These are phyloP conservation scores for Sanghuangporus baumii DNA, from an alignment of 1,284 basidiomycete genomes.

Conservation along the genomic window DNA sequence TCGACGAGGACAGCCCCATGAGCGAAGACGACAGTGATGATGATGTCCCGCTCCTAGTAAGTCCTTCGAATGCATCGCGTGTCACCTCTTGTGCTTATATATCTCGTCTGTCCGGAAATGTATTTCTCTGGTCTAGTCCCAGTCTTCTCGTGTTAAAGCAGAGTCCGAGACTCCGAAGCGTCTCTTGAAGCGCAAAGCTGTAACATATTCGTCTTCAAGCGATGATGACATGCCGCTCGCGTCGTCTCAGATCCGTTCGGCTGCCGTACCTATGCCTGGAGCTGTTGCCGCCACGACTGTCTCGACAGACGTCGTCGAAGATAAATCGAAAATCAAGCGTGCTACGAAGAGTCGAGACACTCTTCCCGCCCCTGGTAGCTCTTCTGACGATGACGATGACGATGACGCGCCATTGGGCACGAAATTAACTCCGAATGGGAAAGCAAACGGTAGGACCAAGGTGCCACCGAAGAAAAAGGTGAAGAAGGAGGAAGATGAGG, in stretches of 20 bases:
- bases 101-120: conserved; percentile 17
- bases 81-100: neutral
- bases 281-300: conserved; percentile 35
- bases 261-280: conserved; percentile 38
- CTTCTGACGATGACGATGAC: conserved; percentile 28
- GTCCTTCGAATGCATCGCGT: conserved; percentile 23
- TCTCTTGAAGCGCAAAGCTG: conserved; percentile 53
- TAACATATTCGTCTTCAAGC: conserved; percentile 49
- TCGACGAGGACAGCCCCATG: conserved; percentile 42
- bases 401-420: conserved; percentile 30
- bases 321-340: conserved; percentile 35
- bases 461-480: conserved; percentile 54
- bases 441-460: conserved; percentile 34
- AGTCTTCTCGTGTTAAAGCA: conserved; percentile 39
- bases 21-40: conserved; percentile 53
- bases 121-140: conserved; percentile 36
- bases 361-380: conserved; percentile 32
- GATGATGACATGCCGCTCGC: conserved; percentile 71
- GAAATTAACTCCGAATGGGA: conserved; percentile 35
- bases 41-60: conserved; percentile 65
- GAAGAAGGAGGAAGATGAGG: conserved; percentile 49
- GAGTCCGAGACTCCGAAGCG: conserved; percentile 39
- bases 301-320: conserved; percentile 28
- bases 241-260: conserved; percentile 37
- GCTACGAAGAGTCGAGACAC: conserved; percentile 23